These are phyloP conservation scores for Geotrichum citri-aurantii DNA, from an alignment of 1,139 yeast genomes.

Conservation along the genomic window DNA sequence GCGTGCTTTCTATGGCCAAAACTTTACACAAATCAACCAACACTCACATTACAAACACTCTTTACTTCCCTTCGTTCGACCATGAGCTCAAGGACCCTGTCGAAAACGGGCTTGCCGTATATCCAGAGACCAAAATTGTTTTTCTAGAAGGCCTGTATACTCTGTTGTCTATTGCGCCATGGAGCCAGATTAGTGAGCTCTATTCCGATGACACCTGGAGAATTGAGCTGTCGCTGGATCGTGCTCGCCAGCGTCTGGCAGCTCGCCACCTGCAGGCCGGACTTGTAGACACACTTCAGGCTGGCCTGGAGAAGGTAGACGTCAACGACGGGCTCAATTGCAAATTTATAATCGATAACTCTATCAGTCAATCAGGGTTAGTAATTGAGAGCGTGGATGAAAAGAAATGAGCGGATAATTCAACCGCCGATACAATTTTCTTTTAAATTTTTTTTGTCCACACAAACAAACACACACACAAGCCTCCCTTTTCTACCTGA, in stretches of 20 bases:
- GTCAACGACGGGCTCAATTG: constrained; percentile 71
- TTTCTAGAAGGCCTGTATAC: constrained; percentile 51
- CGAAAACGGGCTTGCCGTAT: constrained; percentile 46
- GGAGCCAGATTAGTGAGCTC: constrained; percentile 32
- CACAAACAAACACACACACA: neutral
- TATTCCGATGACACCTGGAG: constrained; percentile 37
- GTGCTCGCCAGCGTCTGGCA: constrained; percentile 56
- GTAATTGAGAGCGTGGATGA: neutral
- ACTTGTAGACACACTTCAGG: constrained; percentile 48
- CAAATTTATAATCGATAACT: constrained; percentile 44
- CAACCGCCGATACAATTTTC: too few relatives aligned
- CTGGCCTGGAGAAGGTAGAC: constrained; percentile 61
- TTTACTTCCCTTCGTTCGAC: constrained; percentile 59
- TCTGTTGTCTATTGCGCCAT: constrained; percentile 35
- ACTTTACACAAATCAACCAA: constrained; percentile 20
- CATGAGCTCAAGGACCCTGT: constrained; percentile 60
- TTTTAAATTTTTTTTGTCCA: too few relatives aligned
- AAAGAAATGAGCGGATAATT: neutral
- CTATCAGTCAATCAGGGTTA: constrained; percentile 24
- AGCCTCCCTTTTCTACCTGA: neutral
- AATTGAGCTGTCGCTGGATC: constrained; percentile 40
- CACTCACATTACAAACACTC: neutral
- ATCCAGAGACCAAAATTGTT: constrained; percentile 41
- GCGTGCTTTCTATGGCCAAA: constrained; percentile 39
- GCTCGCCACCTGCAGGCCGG: constrained; percentile 69